phyloP scores from a whole-genome alignment of 208 protist genomes.

The Histomonas meleagridis region DNA sequence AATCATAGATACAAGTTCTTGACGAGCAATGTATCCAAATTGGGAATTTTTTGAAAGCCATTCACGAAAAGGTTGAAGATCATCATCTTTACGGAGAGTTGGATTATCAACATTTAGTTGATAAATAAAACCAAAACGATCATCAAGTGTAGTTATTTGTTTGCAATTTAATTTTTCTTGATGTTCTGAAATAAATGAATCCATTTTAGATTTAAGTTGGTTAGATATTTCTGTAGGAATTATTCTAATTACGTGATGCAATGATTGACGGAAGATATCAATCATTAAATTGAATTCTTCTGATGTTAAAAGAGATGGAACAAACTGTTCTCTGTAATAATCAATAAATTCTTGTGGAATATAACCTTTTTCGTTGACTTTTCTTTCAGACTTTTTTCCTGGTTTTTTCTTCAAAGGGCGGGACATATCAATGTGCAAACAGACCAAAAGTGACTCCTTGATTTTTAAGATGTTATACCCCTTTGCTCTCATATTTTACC shows the following conservation, averaged over 20 bases:
- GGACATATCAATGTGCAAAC: too few relatives aligned
- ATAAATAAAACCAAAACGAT: not conserved
- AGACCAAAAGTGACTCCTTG: too few relatives aligned
- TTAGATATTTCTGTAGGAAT: not conserved
- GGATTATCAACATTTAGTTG: not conserved
- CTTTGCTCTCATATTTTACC: too few relatives aligned
- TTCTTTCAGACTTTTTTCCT: too few relatives aligned
- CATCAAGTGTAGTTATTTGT: not conserved
- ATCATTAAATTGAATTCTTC: slow-evolving; percentile 17
- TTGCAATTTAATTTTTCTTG: not conserved
- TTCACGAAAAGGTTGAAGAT: not conserved
- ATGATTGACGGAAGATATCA: not conserved
- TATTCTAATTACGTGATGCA: not conserved
- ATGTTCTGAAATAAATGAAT: not conserved
- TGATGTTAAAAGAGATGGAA: not conserved
- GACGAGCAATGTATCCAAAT: slow-evolving; percentile 35
- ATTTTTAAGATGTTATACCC: too few relatives aligned
- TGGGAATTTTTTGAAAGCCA: not conserved
- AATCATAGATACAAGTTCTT: slow-evolving; percentile 54
- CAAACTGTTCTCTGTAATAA: slow-evolving; percentile 12
- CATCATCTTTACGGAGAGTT: not conserved
- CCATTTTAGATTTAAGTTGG: too few relatives aligned
- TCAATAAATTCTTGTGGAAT: not conserved
- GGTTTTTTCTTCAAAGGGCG: too few relatives aligned
- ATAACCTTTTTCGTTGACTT: too few relatives aligned